These are phyloP conservation scores for Fusarium oligoseptatum DNA, from an alignment of 2,329 filamentous ascomycete species.

Conservation along the genomic window DNA sequence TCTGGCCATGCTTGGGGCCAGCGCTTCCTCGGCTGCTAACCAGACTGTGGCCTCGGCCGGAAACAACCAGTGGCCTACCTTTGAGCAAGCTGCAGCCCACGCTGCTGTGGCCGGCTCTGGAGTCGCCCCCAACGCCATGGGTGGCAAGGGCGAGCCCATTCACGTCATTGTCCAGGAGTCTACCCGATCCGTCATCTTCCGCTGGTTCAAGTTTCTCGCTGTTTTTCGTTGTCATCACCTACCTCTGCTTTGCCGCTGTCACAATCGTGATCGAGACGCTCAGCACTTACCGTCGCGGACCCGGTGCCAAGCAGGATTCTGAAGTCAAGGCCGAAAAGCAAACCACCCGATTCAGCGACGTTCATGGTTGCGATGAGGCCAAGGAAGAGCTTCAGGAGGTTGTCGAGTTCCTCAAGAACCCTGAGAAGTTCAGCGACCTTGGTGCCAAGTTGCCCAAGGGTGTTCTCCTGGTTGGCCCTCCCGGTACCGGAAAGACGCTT, in stretches of 20 bases:
- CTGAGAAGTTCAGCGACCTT: slow-evolving; percentile 91
- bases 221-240: slow-evolving; percentile 82
- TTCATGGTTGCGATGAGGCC: slow-evolving; percentile 97
- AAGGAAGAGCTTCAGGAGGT: slow-evolving; percentile 98
- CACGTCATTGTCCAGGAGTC: slow-evolving; percentile 97
- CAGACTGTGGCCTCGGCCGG: slow-evolving; percentile 33
- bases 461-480: slow-evolving; percentile 93
- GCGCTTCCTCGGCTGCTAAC: slow-evolving; percentile 44
- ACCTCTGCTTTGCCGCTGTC: slow-evolving; percentile 82
- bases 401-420: slow-evolving; percentile 94
- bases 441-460: slow-evolving; percentile 98
- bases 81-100: slow-evolving; percentile 48
- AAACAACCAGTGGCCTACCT: slow-evolving; percentile 48
- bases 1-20: slow-evolving; percentile 59
- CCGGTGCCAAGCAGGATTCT: slow-evolving; percentile 78
- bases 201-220: slow-evolving; percentile 89
- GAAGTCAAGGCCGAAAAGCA: slow-evolving; percentile 95
- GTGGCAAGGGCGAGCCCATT: slow-evolving; percentile 85
- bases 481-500: slow-evolving; percentile 97
- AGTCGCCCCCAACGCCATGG: slow-evolving; percentile 58
- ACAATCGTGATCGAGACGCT: slow-evolving; percentile 87
- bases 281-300: slow-evolving; percentile 79
- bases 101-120: slow-evolving; percentile 44
- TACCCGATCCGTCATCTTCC: slow-evolving; percentile 82
- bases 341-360: slow-evolving; percentile 90